Percentiles rank a stretch among this genome's conserved stretches.
Evolutionary conservation across 371 early-diverging fungal species (phyloP).

Genomic region (Mucor velutinosus): DNA sequence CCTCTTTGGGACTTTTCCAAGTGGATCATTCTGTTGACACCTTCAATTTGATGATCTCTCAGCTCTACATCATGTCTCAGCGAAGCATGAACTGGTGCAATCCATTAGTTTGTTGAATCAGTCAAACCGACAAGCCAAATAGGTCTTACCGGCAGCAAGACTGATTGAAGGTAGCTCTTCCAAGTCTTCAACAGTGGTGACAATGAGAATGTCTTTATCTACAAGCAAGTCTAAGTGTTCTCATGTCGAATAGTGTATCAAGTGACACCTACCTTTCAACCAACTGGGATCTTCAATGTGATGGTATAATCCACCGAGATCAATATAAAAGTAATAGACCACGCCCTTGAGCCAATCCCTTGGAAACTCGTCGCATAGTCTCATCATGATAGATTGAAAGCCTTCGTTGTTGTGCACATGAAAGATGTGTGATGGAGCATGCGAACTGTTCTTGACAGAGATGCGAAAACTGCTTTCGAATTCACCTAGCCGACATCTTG

Average conservation of each 20-base stretch:
- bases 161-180: conserved; percentile 32
- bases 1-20: conserved; percentile 42
- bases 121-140: background rate
- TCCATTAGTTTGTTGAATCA: background rate
- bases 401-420: conserved; percentile 34
- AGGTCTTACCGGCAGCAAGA: conserved; percentile 37
- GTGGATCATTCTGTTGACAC: conserved; percentile 35
- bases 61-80: conserved; percentile 30
- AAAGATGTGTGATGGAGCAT: conserved; percentile 10
- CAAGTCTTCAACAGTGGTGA: conserved; percentile 27
- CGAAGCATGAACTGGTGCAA: conserved; percentile 34
- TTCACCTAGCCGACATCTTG: conserved; percentile 12
- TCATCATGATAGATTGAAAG: conserved; percentile 24
- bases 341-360: conserved; percentile 24
- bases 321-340: conserved; percentile 42
- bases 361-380: conserved; percentile 31
- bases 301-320: conserved; percentile 44
- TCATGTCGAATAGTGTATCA: background rate
- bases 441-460: conserved; percentile 9
- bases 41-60: conserved; percentile 44
- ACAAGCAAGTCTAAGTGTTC: background rate
- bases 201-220: conserved; percentile 43
- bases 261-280: conserved; percentile 34
- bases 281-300: conserved; percentile 34
- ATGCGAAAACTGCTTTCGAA: conserved; percentile 9